Percentiles rank a stretch among this genome's conserved stretches.
phyloP scores from a whole-genome alignment of 768 basidiomycete genomes.

The Hypholoma fasciculare region DNA sequence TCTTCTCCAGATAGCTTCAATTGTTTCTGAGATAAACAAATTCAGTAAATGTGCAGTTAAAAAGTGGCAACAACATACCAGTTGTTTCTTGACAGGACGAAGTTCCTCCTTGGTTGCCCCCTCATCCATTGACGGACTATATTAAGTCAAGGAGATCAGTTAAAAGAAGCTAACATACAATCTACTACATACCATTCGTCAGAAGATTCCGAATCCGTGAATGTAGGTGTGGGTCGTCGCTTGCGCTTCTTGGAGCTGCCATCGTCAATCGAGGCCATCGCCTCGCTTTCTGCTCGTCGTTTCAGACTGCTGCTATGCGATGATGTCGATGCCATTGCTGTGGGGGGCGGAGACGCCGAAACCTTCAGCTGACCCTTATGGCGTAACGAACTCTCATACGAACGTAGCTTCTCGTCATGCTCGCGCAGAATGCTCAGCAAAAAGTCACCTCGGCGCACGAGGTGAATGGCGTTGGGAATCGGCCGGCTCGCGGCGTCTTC shows the following conservation, averaged over 20 bases:
- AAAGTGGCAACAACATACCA: constrained; percentile 49
- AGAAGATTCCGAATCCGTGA: constrained; percentile 91
- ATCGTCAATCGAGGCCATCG: constrained; percentile 79
- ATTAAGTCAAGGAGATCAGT: not conserved
- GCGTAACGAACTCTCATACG: constrained; percentile 80
- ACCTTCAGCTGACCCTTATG: constrained; percentile 68
- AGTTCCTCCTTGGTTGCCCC: constrained; percentile 89
- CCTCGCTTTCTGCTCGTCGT: constrained; percentile 84
- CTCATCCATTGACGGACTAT: constrained; percentile 95
- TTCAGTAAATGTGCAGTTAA: constrained; percentile 12
- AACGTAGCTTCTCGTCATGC: constrained; percentile 88
- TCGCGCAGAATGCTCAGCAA: constrained; percentile 81
- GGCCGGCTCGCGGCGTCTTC: constrained; percentile 83
- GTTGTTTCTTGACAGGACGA: constrained; percentile 94
- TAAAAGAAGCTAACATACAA: not conserved
- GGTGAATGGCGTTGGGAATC: constrained; percentile 97
- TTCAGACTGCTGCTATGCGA: constrained; percentile 61
- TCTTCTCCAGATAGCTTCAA: constrained; percentile 92
- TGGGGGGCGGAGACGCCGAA: constrained; percentile 76
- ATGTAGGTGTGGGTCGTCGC: constrained; percentile 93
- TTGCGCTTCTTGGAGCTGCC: constrained; percentile 74
- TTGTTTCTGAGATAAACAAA: constrained; percentile 66
- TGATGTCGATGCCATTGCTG: constrained; percentile 68
- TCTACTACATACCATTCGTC: constrained; percentile 75
- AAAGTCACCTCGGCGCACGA: constrained; percentile 96